Conservation (phyloP, 1,284 basidiomycete species). For the Malassezia caprae region DNA sequence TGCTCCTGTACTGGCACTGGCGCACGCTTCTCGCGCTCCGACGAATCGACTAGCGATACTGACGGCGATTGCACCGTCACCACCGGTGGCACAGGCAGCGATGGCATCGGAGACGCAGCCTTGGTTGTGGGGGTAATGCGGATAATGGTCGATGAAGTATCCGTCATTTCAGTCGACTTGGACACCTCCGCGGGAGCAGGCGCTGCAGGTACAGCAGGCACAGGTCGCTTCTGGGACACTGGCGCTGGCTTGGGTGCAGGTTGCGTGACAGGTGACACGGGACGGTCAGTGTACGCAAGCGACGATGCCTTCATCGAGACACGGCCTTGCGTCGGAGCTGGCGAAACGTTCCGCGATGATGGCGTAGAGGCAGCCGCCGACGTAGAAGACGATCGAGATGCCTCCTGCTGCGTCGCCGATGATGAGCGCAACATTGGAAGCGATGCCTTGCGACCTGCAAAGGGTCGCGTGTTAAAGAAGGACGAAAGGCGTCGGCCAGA, state of each 20-base stretch:
- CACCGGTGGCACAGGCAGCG: not conserved
- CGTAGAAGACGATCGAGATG: not conserved
- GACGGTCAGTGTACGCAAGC: not conserved
- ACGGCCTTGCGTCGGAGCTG: not conserved
- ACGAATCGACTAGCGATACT: not conserved
- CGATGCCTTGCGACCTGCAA: not conserved
- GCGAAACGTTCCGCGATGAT: not conserved
- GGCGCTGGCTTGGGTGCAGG: not conserved
- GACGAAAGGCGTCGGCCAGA: not conserved
- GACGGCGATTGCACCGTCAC: not conserved
- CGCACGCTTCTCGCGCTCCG: not conserved
- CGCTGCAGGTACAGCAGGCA: not conserved
- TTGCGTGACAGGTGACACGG: not conserved
- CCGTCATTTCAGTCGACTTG: not conserved
- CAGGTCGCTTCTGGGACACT: not conserved
- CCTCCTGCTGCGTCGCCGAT: not conserved
- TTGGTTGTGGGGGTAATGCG: not conserved
- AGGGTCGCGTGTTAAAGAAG: not conserved
- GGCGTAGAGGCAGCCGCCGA: not conserved
- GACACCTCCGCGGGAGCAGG: not conserved
- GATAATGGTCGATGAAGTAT: not conserved
- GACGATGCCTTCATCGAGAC: not conserved
- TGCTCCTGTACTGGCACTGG: not conserved
- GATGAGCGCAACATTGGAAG: not conserved
- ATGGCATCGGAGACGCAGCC: not conserved